Evolutionary conservation across 768 basidiomycete genomes (phyloP), one percentile per base, ranked within the genome.

Genomic region (Collybiopsis luxurians): DNA sequence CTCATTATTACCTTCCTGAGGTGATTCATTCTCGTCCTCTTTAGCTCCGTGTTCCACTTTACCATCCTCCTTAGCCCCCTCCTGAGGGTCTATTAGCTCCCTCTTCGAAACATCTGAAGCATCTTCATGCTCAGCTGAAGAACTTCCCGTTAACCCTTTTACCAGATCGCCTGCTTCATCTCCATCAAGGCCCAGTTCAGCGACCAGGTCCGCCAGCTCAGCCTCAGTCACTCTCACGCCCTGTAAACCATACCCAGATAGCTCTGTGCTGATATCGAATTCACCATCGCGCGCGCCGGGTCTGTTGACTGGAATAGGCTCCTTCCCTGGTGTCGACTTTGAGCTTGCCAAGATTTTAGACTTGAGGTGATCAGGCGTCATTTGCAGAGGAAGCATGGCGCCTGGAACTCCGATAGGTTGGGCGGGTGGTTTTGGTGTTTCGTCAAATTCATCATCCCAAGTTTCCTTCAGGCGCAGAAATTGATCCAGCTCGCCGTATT

Each of bases 371-470:
- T 87, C 82, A n/a, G 89, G 87, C 6, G 86, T 88, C 87, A 92
- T 92, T 66, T 92, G 83, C 7, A 84, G 72, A 10, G 91, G 89
- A 7, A 84, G 76, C 27, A 81, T 75, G 0, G 89, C 92, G 3
- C 92, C 92, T 2, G 92, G 90, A 5, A 94, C 89, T 54, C 91
- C 92, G 50, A 92, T 79, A 11, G 89, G 85, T 60, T 82, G 79
- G 0, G 72, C 79, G 26, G 71, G 72, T 4, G 81, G 84, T 2
- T 78, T 69, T 1, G 82, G 79, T n/a, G 74, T 75, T 48, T 85
- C 83, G 58, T 83, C 85, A 38, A 90, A 89, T 48, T 82, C 69
- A 6, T 67, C 69, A 55, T 87, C 74, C 80, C 85, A 94, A 13
- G 74, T 72, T 62, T 94, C 92, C 6, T 87, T 86, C 21, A 86